These are phyloP conservation scores for Podaxis rugospora DNA, from an alignment of 768 basidiomycete genomes.

Conservation along the genomic window DNA sequence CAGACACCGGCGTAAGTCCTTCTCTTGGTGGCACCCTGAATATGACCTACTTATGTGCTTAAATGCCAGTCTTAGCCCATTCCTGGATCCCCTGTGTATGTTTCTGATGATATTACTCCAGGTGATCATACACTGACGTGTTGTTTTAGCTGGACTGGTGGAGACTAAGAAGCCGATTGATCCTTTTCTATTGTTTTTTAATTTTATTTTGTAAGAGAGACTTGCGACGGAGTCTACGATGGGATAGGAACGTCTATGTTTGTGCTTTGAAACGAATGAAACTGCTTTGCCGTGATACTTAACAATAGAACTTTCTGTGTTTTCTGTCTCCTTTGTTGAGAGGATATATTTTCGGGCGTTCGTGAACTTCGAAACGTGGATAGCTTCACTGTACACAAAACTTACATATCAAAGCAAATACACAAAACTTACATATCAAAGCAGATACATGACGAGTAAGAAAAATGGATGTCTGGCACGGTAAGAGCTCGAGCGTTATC, in stretches of 20 bases:
- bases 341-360: neutral
- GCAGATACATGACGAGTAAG: neutral
- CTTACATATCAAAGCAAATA: neutral
- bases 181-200: no score
- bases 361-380: no score
- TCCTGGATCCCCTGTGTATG: constrained; percentile 38
- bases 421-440: neutral
- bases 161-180: neutral
- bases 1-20: constrained; percentile 11
- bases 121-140: neutral
- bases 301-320: neutral
- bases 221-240: neutral
- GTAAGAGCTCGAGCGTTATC: neutral
- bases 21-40: neutral
- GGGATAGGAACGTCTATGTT: neutral
- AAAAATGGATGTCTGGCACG: neutral
- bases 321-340: neutral
- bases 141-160: constrained; percentile 14
- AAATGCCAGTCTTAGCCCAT: constrained; percentile 29
- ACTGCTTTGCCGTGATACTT: neutral
- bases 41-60: neutral
- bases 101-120: neutral
- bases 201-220: neutral
- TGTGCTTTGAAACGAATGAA: neutral
- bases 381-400: neutral